Percentiles rank a stretch among this genome's conserved stretches.
phyloP scores from a whole-genome alignment of 2,329 filamentous ascomycete genomes.

The Sphaerostilbella broomeana region DNA sequence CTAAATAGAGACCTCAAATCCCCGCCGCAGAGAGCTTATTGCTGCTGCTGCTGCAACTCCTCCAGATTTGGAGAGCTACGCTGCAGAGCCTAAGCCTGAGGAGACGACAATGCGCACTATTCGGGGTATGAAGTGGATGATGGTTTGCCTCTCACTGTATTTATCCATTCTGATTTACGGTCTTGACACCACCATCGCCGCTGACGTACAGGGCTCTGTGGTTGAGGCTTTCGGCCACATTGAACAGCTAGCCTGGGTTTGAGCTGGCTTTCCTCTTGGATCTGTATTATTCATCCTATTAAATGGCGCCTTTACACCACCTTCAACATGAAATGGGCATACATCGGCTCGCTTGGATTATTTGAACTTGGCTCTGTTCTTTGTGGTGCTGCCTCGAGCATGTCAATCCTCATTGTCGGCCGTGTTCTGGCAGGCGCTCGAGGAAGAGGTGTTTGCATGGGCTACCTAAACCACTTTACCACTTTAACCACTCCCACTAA shows the following conservation, averaged over 20 bases:
- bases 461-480: constrained; percentile 12
- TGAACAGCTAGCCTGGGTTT: constrained; percentile 36
- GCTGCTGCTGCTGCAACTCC: too few relatives aligned
- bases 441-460: constrained; percentile 35
- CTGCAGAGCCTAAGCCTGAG: too few relatives aligned
- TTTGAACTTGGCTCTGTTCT: constrained; percentile 27
- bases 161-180: constrained; percentile 9
- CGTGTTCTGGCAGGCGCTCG: constrained; percentile 36
- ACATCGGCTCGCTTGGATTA: constrained; percentile 18
- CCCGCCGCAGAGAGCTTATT: too few relatives aligned
- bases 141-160: constrained; percentile 10
- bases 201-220: constrained; percentile 39
- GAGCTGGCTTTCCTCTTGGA: constrained; percentile 34
- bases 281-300: constrained; percentile 32
- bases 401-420: constrained; percentile 40
- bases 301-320: constrained; percentile 31
- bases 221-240: constrained; percentile 31
- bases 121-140: constrained; percentile 4
- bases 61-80: too few relatives aligned
- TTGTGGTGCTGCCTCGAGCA: constrained; percentile 36
- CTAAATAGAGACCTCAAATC: too few relatives aligned
- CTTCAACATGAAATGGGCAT: constrained; percentile 40
- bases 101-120: too few relatives aligned
- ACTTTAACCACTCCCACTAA: constrained; percentile 22
- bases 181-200: constrained; percentile 42